Conservation (phyloP, 352 stramenopile species). For the Discostella stelligera region DNA sequence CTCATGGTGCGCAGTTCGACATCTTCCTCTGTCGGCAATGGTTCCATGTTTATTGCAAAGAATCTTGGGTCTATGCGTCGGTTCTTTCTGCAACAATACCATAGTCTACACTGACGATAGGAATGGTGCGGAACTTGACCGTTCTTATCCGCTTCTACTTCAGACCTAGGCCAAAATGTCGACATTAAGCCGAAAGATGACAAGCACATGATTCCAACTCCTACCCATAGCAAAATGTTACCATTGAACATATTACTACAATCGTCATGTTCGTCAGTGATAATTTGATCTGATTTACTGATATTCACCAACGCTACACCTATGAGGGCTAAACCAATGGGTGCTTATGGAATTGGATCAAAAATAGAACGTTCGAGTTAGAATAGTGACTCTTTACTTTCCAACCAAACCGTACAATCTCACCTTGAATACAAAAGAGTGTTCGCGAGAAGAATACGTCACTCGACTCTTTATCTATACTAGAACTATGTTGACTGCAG, state of each 20-base stretch:
- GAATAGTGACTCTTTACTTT: not conserved
- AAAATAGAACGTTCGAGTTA: not conserved
- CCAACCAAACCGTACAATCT: conserved; percentile 1
- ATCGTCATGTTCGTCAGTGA: conserved; percentile 31
- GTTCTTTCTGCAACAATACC: conserved; percentile 13
- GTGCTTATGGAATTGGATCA: conserved; percentile 17
- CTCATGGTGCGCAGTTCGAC: not conserved
- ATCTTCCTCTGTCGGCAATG: conserved; percentile 19
- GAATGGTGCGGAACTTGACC: conserved; percentile 5
- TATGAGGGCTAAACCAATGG: conserved; percentile 34
- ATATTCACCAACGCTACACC: conserved; percentile 42
- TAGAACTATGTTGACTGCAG: conserved; percentile 23
- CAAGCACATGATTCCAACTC: conserved; percentile 45
- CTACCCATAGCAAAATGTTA: conserved; percentile 43
- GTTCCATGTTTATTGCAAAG: conserved; percentile 7
- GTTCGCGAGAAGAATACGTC: conserved; percentile 28
- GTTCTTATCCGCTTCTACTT: conserved; percentile 2
- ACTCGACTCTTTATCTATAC: conserved; percentile 6
- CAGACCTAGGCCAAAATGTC: conserved; percentile 58
- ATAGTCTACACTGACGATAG: not conserved
- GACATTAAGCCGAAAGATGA: conserved; percentile 60
- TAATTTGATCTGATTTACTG: conserved; percentile 18
- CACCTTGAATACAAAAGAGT: conserved; percentile 42
- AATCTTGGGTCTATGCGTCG: conserved; percentile 8
- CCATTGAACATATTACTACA: conserved; percentile 36